Evolutionary conservation across 2,329 filamentous ascomycete genomes (phyloP), one percentile per base, ranked within the genome.

Genomic region (Cercospora sp.): DNA sequence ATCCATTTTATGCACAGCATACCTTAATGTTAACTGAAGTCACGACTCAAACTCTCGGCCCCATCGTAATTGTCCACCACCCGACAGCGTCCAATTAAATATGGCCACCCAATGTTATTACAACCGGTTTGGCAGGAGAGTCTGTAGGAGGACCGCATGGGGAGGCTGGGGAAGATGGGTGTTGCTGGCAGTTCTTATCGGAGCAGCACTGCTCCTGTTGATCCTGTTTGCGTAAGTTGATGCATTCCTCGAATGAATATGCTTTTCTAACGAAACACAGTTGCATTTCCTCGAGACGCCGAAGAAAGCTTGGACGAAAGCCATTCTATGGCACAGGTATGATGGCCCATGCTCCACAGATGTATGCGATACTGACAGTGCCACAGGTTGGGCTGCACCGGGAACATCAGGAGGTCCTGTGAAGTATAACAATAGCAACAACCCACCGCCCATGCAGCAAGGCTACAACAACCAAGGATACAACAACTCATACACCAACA

Each of bases 131-230:
- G 66, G 69, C n/a, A 37, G 51, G 5, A 26, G 13, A 6, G 37
- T 37, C 26, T 65, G 61, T 16, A 53, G 59, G 24, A 51, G 30
- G 6, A 53, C 21, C 28, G 53, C 59, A 40, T 71, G 70, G 70
- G 53, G 30, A 16, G 28, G 58, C 13, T 72, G 68, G 70, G 70
- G 70, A 32, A 26, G 70, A 66, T 72, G 70, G 70, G 66, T 72
- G 1, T 43, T 72, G 30, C 62, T 72, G 5, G 70, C 60, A 43
- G 58, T 66, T 3, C 65, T 72, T 16, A 12, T 72, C 37, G 49
- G 18, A 18, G 58, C 61, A 9, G 70, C 67, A 4, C 28, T 72
- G 34, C 34, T 72, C 10, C 37, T 66, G 26, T 40, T 69, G 30
- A 43, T 72, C 13, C 53, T 70, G 10, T 70, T 70, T 26, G 64